phyloP scores from a whole-genome alignment of 2,329 filamentous ascomycete genomes.

The Pseudogymnoascus sp. region DNA sequence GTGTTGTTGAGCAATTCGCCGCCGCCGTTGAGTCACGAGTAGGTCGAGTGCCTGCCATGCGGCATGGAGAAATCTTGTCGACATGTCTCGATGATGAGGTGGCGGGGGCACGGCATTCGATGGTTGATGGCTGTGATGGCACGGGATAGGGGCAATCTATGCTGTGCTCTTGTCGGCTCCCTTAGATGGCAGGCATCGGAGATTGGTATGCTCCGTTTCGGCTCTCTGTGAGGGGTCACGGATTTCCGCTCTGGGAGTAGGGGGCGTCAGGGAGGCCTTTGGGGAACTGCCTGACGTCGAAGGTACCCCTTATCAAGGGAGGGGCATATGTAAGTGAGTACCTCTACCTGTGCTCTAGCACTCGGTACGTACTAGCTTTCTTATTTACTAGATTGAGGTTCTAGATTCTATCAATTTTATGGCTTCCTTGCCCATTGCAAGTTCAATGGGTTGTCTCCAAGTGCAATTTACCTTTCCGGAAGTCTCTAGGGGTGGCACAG shows the following conservation, averaged over 20 bases:
- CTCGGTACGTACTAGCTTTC: background rate
- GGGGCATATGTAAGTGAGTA: background rate
- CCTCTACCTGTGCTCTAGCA: background rate
- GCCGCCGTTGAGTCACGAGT: slow-evolving; percentile 1
- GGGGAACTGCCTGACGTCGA: background rate
- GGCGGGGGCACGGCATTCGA: slow-evolving; percentile 1
- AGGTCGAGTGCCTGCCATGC: background rate
- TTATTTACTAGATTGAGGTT: background rate
- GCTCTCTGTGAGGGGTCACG: background rate
- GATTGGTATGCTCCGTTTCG: background rate
- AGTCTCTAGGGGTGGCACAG: background rate
- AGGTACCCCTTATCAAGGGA: background rate
- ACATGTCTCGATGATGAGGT: background rate
- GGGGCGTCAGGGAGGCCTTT: background rate
- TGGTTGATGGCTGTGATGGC: background rate
- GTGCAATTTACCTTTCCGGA: background rate
- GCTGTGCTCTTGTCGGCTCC: background rate
- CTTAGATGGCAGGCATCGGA: background rate
- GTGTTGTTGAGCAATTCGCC: slow-evolving; percentile 2
- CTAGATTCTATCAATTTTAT: background rate
- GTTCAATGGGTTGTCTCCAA: background rate
- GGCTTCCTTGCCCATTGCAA: background rate
- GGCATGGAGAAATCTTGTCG: background rate
- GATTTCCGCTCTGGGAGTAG: background rate
- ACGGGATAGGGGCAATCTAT: slow-evolving; percentile 2